A percentile compares a stretch with the other conserved stretches of the same genome.
phyloP scores from a whole-genome alignment of 2,329 filamentous ascomycete species.

The Pseudogymnoascus pannorum region DNA sequence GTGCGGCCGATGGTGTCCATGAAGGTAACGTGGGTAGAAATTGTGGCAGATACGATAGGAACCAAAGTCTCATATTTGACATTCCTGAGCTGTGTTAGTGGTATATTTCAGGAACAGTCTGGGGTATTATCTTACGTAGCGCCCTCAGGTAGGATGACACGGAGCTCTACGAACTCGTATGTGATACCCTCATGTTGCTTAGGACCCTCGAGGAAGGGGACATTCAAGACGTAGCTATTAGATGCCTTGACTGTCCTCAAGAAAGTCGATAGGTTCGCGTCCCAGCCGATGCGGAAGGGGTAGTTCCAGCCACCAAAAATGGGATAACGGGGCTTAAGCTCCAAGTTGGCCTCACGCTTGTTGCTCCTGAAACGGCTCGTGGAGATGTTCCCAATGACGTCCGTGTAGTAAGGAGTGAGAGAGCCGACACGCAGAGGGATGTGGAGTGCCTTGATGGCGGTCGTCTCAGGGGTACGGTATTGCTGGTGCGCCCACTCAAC shows the following conservation, averaged over 20 bases:
- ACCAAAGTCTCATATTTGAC: conserved; percentile 70
- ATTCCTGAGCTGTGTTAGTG: conserved; percentile 48
- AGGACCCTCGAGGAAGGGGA: conserved; percentile 89
- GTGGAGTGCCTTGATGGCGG: conserved; percentile 73
- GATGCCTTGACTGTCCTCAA: conserved; percentile 55
- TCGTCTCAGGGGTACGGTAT: conserved; percentile 70
- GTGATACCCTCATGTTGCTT: conserved; percentile 78
- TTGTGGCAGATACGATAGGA: conserved; percentile 54
- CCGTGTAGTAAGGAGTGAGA: conserved; percentile 85
- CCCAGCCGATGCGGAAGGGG: conserved; percentile 94
- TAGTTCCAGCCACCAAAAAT: conserved; percentile 98
- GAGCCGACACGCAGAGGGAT: conserved; percentile 75
- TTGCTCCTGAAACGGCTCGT: conserved; percentile 80
- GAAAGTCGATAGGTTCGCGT: conserved; percentile 72
- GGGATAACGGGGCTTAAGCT: conserved; percentile 92
- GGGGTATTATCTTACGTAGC: conserved; percentile 59
- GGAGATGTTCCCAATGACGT: conserved; percentile 94
- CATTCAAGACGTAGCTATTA: conserved; percentile 75
- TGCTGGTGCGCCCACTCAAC: conserved; percentile 66
- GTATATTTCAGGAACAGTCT: conserved; percentile 43
- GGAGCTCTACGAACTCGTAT: conserved; percentile 73
- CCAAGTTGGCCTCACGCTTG: conserved; percentile 71
- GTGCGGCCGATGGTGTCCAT: conserved; percentile 91
- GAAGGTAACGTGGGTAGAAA: conserved; percentile 74
- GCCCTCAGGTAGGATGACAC: conserved; percentile 84